Base-by-base conservation (phyloP, 495 filamentous ascomycete species). In the Xylaria longipes region DNA sequence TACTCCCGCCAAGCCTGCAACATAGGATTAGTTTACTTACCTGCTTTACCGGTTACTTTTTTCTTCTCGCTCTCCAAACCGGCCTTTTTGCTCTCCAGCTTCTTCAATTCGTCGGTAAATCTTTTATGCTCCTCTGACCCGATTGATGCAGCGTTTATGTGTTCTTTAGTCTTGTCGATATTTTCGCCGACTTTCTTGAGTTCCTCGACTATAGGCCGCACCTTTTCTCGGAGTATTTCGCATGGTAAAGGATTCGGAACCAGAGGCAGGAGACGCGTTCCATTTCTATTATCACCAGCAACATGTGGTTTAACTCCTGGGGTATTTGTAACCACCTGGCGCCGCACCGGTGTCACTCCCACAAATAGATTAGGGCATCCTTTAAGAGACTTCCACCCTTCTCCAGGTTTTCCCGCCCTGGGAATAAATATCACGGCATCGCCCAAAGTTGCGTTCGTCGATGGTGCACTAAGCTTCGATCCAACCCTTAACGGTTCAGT, bases 271-370 rank as follows among this genome's bases (percentile, higher is more conserved):
- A 71, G 27, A 33, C 37, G 39, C 1, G 61, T 58, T n/a, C 62
- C 39, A 39, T 71, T 71, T 45, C 62, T 27, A 50, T 65, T 65
- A 17, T 71, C 69, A 6, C 69, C 69, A 66, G 69, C 69, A 58
- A 71, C 69, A 35, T 66, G 62, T n/a, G 69, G 69, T 45, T 71
- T 71, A 8, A 71, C 62, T n/a, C 50, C 69, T 5, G 60, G 33
- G 0, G 60, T 56, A 29, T 60, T 60, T 9, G 48, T 35, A 60
- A 71, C 50, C 25, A 66, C 29, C 39, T 71, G 69, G 37, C 69
- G 69, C 22, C 17, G 48, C 29, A 66, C 50, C 29, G 69, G 48
- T 8, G 20, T 5, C 17, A 14, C 22, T 48, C 69, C 69, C 39
- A 66, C 9, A 11, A 58, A 56, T 29, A 71, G 29, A 50, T 71